Conservation (phyloP, 1,139 yeast genomes). For the Yamadazyma kanchanaburiensis region DNA sequence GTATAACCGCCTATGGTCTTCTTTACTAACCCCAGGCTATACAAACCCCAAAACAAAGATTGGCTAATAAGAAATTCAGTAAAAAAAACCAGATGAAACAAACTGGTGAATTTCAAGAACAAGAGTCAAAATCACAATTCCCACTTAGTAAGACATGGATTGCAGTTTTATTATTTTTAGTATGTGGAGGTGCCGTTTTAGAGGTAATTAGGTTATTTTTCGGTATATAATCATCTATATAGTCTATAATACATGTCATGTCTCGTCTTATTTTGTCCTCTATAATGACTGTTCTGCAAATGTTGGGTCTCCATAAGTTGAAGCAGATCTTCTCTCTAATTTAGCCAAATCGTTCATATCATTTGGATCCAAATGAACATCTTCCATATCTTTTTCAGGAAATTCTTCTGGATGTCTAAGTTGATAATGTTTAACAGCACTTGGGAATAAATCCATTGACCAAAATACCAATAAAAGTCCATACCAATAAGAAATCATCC, state of each 20-base stretch:
- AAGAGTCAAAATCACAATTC: slow-evolving; percentile 28
- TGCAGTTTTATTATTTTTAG: slow-evolving; percentile 58
- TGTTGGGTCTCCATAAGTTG: slow-evolving; percentile 16
- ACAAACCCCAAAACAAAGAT: slow-evolving; percentile 83
- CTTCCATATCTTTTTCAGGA: slow-evolving; percentile 11
- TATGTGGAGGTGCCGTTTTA: slow-evolving; percentile 80
- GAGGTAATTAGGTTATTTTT: slow-evolving; percentile 38
- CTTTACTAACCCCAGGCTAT: slow-evolving; percentile 28
- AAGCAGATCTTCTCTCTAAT: slow-evolving; percentile 14
- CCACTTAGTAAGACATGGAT: slow-evolving; percentile 64
- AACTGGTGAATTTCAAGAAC: slow-evolving; percentile 51
- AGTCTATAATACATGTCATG: slow-evolving; percentile 4
- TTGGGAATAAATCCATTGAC: slow-evolving; percentile 69
- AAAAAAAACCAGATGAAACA: slow-evolving; percentile 68
- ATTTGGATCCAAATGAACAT: slow-evolving; percentile 13
- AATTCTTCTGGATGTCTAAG: slow-evolving; percentile 20
- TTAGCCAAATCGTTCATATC: slow-evolving; percentile 11
- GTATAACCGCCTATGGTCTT: too few relatives aligned
- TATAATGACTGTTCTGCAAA: slow-evolving; percentile 10
- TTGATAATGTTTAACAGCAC: slow-evolving; percentile 39
- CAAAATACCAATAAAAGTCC: slow-evolving; percentile 66
- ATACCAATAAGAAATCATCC: slow-evolving; percentile 82
- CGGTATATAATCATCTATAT: neutral
- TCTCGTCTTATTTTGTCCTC: slow-evolving; percentile 1
- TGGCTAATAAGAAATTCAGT: slow-evolving; percentile 79